phyloP scores from a whole-genome alignment of 148 eudicot species.

The Rhododendron williamsianum region DNA sequence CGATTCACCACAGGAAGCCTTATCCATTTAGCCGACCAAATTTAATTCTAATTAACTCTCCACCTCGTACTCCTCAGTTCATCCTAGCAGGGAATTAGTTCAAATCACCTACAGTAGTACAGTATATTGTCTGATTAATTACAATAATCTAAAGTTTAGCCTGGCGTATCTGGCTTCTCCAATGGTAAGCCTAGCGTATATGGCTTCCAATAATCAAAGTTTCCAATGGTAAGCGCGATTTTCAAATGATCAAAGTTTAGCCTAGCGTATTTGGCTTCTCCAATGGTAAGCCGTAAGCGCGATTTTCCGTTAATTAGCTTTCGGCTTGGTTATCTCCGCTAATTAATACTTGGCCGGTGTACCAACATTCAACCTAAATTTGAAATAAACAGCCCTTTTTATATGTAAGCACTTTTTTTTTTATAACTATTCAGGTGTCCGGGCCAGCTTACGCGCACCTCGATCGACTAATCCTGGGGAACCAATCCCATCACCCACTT shows the following conservation, averaged over 20 bases:
- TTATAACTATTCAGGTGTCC: too few relatives aligned
- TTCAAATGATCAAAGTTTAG: not conserved
- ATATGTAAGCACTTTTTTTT: not conserved
- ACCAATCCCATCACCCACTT: too few relatives aligned
- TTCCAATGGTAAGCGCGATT: not conserved
- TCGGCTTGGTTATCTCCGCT: not conserved
- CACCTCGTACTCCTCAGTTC: too few relatives aligned
- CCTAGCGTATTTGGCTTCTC: not conserved
- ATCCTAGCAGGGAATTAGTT: too few relatives aligned
- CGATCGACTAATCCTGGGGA: too few relatives aligned
- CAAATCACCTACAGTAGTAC: too few relatives aligned
- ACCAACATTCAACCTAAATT: not conserved
- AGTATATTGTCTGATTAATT: not conserved
- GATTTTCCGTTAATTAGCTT: not conserved
- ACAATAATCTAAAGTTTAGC: not conserved
- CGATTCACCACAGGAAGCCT: too few relatives aligned
- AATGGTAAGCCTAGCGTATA: not conserved
- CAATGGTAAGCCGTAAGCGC: not conserved
- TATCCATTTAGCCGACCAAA: too few relatives aligned
- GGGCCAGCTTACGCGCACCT: too few relatives aligned
- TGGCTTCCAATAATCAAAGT: too few relatives aligned
- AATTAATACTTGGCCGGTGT: not conserved
- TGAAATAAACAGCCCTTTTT: not conserved
- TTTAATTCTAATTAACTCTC: too few relatives aligned
- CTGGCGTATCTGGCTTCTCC: not conserved